phyloP scores from a whole-genome alignment of 2,329 filamentous ascomycete species.

The Paecilomyces niveus region DNA sequence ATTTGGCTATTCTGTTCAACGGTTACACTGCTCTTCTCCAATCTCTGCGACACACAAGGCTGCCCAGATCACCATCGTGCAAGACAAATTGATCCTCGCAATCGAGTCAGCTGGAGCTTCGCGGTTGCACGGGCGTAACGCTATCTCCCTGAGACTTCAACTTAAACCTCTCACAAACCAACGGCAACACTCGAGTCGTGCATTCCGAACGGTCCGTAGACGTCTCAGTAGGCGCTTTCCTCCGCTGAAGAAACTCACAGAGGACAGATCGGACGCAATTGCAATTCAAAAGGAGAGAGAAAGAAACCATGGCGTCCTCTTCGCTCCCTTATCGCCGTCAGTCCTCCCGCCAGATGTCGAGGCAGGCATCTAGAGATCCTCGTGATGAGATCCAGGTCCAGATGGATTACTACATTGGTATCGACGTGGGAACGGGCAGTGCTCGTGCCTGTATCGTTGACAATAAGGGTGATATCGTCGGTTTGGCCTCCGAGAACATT shows the following conservation, averaged over 20 bases:
- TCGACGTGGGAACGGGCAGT: constrained; percentile 94
- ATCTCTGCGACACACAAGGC: background rate
- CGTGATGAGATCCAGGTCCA: constrained; percentile 52
- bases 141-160: background rate
- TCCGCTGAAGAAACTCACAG: background rate
- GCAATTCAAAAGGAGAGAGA: background rate
- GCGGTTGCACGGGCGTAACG: background rate
- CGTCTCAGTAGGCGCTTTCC: background rate
- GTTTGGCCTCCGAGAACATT: constrained; percentile 65
- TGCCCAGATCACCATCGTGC: background rate
- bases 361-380: constrained; percentile 36
- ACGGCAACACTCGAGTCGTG: background rate
- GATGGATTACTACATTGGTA: constrained; percentile 65
- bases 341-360: constrained; percentile 24
- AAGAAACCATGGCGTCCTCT: constrained; percentile 16
- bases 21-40: background rate
- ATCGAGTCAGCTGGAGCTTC: background rate
- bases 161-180: background rate
- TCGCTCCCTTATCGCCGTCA: constrained; percentile 26
- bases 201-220: background rate
- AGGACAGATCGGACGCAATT: background rate
- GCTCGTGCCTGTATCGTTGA: constrained; percentile 95
- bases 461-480: constrained; percentile 76
- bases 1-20: background rate
- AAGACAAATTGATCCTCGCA: background rate